phyloP scores from a whole-genome alignment of 116 monocot genomes.

The Cymodocea nodosa region DNA sequence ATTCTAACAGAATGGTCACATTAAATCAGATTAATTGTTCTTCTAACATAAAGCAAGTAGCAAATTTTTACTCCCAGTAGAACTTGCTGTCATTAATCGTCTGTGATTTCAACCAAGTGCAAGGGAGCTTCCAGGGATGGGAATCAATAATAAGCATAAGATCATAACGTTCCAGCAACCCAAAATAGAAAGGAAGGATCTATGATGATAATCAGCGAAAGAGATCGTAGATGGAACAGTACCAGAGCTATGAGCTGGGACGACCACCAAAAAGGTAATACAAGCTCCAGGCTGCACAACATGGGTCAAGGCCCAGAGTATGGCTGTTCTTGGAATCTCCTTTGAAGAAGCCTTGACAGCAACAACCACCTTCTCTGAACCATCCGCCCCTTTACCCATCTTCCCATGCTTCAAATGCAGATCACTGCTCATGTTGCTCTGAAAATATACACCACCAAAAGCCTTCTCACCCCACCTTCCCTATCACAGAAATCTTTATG shows the following conservation, averaged over 20 bases:
- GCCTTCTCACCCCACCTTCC: background rate
- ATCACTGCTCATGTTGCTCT: background rate
- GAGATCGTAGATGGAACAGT: background rate
- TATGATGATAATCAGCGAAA: background rate
- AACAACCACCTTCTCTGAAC: slow-evolving; percentile 49
- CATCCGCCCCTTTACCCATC: slow-evolving; percentile 21
- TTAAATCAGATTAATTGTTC: no score
- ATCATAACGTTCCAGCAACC: background rate
- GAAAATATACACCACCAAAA: background rate
- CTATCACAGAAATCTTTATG: background rate
- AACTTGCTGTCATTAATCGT: no score
- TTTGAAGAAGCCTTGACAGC: slow-evolving; percentile 77
- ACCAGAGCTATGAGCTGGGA: slow-evolving; percentile 59
- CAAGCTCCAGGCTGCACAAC: slow-evolving; percentile 88
- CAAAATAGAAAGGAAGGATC: background rate
- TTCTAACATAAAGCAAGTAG: no score
- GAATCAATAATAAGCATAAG: no score
- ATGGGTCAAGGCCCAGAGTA: slow-evolving; percentile 87
- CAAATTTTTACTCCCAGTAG: no score
- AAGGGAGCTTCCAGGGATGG: no score
- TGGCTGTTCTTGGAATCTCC: slow-evolving; percentile 68
- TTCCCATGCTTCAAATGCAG: slow-evolving; percentile 28
- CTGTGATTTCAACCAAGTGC: no score
- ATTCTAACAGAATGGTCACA: no score
- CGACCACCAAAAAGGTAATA: slow-evolving; percentile 64